Evolutionary conservation across 257 asterid species (phyloP).

Genomic region (Primulina tabacum): DNA sequence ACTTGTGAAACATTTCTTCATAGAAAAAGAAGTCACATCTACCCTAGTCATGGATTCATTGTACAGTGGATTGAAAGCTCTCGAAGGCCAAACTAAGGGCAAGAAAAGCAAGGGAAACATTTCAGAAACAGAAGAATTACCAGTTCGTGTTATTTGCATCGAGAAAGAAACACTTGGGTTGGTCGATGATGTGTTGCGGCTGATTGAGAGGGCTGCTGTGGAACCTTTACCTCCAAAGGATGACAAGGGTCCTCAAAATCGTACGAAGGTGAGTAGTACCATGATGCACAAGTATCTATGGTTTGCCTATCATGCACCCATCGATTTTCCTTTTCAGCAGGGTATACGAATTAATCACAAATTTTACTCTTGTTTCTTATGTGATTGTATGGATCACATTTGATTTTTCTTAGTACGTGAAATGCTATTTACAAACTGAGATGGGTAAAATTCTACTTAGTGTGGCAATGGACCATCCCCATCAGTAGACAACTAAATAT

Average conservation of each 20-base stretch:
- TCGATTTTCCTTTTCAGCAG: background rate
- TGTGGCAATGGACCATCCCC: background rate
- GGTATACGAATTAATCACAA: background rate
- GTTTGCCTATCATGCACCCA: background rate
- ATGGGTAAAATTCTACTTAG: background rate
- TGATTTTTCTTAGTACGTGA: background rate
- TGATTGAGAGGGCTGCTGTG: constrained; percentile 83
- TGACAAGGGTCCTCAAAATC: constrained; percentile 95
- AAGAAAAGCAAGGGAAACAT: constrained; percentile 58
- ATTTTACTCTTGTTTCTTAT: background rate
- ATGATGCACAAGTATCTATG: background rate
- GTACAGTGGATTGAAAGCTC: constrained; percentile 89
- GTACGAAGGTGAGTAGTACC: constrained; percentile 61
- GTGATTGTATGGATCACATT: background rate
- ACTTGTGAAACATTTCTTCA: constrained; percentile 79
- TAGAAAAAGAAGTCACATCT: constrained; percentile 95
- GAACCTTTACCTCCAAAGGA: constrained; percentile 97
- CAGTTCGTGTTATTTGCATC: constrained; percentile 56
- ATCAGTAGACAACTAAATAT: background rate
- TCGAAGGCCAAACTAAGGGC: constrained; percentile 70
- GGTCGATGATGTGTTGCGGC: constrained; percentile 81
- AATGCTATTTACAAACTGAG: background rate
- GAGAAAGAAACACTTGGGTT: constrained; percentile 69
- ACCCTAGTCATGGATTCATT: constrained; percentile 95
- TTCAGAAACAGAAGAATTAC: constrained; percentile 51